Base-by-base conservation (phyloP, 1,284 basidiomycete species). In the Uromyces viciae-fabae region DNA sequence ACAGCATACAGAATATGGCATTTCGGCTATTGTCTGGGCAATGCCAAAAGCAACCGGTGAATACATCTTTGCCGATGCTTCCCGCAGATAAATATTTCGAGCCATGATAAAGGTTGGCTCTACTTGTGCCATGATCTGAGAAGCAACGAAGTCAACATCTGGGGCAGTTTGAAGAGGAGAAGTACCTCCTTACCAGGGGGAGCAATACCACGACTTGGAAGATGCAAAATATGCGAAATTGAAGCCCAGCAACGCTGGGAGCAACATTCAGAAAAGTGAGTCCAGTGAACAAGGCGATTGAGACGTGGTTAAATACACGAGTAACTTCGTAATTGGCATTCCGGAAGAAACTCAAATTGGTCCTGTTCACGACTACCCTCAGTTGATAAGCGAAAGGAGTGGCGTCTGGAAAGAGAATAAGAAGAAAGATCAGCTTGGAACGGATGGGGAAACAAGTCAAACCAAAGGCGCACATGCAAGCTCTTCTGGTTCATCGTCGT, bases 51-150 rank as follows among this genome's bases (percentile, higher is more conserved):
- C 92, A 81, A 90, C 90, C 0, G 91, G 91, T 0, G 91, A 92
- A 85, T 93, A 93, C 82, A 92, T 92, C 85, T 88, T 88, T 64
- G 87, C 87, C n/a, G 85, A 86, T 0, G 86, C 84, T 82, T 91
- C 91, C 85, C 93, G 89, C 82, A 92, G 90, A 85, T 92, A 92
- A 49, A 89, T 90, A 74, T 87, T 86, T 87, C 93, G 88, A 82
- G 92, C 92, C 86, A 91, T 88, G 84, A 96, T 92, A 88, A 94
- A 96, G 87, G 93, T 87, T 0, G 94, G 93, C 86, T 94, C 92
- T 80, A 95, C 91, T 86, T 93, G 92, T 1, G 89, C 87, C 88
- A 93, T 92, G 83, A 94, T 88, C 83, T 93, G 33, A 84, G 84
- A 40, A 38, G 56, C 43, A 19, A 42, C 33, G 9, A 66, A n/a